Evolutionary conservation across 2,329 filamentous ascomycete species (phyloP), one percentile per base, ranked within the genome.

Genomic region (Coniella lustricola): DNA sequence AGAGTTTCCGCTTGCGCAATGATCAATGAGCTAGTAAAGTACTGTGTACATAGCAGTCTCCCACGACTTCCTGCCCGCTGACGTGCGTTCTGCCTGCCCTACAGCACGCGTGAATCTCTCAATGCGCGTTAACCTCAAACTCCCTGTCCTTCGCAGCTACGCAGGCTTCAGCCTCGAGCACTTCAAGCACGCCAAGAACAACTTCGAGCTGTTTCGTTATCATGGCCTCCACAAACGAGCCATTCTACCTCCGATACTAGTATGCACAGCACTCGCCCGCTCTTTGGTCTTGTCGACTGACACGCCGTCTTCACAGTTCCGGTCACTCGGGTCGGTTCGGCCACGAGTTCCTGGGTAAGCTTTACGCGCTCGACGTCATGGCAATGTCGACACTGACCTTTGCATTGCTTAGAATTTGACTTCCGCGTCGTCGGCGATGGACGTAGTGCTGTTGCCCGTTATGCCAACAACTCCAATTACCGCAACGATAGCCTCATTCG

Each of bases 381-480:
- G 14, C 9, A 25, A 8, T 4, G 16, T 10, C 22, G 38, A 33
- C 14, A 40, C 57, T 58, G 34, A 59, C 55, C 55, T 45, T 52
- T 52, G 53, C 49, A 53, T 55, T 61, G 53, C 17, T 2, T 58
- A 97, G 91, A 98, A 68, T 98, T 98, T 67, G 93, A 98, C 66
- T 93, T 98, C 62, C 81, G 91, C 48, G 88, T 90, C 20, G 80
- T 97, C 39, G 89, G 89, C 47, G 93, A 98, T 65, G 93, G 93
- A 44, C 82, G 88, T 53, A 96, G 90, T 64, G 93, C 93, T 7
- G 87, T 93, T 45, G 90, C 91, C 29, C 84, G 93, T 69, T 98
- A 98, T 71, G 93, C 93, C 56, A 98, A 98, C 76, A 98, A 98
- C 70, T 97, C 91, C 50, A 98, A 98, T 71, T 98, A 98, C 72